Evolutionary conservation across 441 rosid genomes (phyloP), one percentile per base, ranked within the genome.

Genomic region (Aquilaria agallochum): DNA sequence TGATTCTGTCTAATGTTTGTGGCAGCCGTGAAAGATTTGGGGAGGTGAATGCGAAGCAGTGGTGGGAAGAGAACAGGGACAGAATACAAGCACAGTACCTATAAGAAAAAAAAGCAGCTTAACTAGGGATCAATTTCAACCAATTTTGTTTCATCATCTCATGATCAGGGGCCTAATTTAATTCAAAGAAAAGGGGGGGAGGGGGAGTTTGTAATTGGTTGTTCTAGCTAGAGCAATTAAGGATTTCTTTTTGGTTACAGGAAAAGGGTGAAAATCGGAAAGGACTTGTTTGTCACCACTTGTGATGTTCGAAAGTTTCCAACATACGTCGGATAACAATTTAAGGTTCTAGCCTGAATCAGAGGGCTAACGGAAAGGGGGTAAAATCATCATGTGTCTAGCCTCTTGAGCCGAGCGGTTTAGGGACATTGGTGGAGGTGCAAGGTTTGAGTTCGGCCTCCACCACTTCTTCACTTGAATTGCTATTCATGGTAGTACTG

Each of bases 51-150:
- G 99, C 99, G 14, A 95, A 91, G 84, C 64, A 52, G 31, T 95
- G 99, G 99, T 95, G 99, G 99, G 99, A 91, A 71, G 88, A 91
- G 80, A 95, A 95, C 79, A 86, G 97, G 71, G 99, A 89, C 54
- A 89, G 99, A 77, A 95, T 95, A 89, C 99, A 95, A 78, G 59
- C 83, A 71, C 97, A 89, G 62, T 95, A 95, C 76, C 89, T 95
- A 68, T 93, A 79, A 78, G 27, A 20, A 63, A 55, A 9, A 58
- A n/a, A 58, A 12, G 50, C 42, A n/a, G 50, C 30, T 31, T 14
- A 46, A 42, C 57, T 51, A 48, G 48, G 11, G 57, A 55, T 53
- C 62, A 34, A 64, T 36, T 36, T 8, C 10, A 6, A 31, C 2
- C 42, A 51, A 56, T 34, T 48, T 51, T 56, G 68, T 46, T 53